Evolutionary conservation across 129 eudicot species (phyloP), one percentile per base, ranked within the genome.

Genomic region (Arctium minus): DNA sequence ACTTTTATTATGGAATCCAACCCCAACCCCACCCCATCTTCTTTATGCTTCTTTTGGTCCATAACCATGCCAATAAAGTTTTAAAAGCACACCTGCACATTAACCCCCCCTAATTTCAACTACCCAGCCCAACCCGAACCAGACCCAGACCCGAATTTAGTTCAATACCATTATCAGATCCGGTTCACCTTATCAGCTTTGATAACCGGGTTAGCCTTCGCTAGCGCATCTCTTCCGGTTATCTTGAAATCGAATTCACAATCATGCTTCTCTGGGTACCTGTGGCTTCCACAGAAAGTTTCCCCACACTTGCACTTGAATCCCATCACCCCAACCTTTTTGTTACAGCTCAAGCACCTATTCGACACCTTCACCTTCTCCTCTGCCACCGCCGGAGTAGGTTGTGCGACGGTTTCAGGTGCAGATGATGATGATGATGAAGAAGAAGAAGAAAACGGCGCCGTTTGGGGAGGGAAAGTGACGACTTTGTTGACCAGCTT

Each of bases 261-360:
- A 18, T 86, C 85, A 72, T 92, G 97, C 71, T 85, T 78, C 36
- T 92, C 97, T 31, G 97, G 92, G 71, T 91, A 92, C 84, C 98
- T 70, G 75, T 94, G 98, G 74, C 76, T 81, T 74, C 98, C 98
- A 81, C 98, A 94, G 35, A 90, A 94, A 5, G 89, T 85, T 2
- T 79, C 79, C 17, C 98, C 98, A 42, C 98, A 94, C 84, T 64
- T 86, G 74, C 97, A 92, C 90, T 84, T 84, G 60, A 90, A 92
- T 35, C 91, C 94, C 85, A 88, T 17, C 30, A 94, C 82, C 8
- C 98, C 94, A 8, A 94, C 93, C 86, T 88, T 91, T 88, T 91
- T 94, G 11, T 80, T 84, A 64, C 98, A 94, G 3, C 87, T 70
- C 80, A 71, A 35, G 70, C 98, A 94, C 84, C 94, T 50, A 10